Percentiles rank a stretch among this genome's conserved stretches.
Conservation (phyloP, 169 alveolate genomes). For the Plasmodium vinckei region DNA sequence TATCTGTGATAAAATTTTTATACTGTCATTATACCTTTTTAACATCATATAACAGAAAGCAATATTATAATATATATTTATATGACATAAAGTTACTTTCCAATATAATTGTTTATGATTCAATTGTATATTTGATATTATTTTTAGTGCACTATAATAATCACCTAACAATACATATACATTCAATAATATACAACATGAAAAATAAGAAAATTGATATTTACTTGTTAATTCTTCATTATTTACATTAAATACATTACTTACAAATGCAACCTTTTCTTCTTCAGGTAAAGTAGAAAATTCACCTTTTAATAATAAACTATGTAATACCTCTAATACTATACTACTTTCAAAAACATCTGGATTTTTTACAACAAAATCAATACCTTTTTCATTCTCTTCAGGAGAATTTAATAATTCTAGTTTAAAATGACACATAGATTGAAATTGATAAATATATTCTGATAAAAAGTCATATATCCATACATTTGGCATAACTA, state of each 20-base stretch:
- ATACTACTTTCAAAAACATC: conserved; percentile 32
- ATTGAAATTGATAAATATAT: conserved; percentile 89
- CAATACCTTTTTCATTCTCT: conserved; percentile 74
- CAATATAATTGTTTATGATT: conserved; percentile 84
- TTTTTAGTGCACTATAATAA: conserved; percentile 84
- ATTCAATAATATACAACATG: conserved; percentile 67
- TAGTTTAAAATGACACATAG: conserved; percentile 80
- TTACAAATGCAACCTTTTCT: conserved; percentile 27
- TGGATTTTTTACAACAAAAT: conserved; percentile 48
- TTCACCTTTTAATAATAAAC: conserved; percentile 54
- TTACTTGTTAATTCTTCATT: conserved; percentile 49
- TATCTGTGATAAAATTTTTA: conserved; percentile 83
- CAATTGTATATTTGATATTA: conserved; percentile 81
- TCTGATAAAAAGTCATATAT: conserved; percentile 90
- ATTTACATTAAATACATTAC: conserved; percentile 21
- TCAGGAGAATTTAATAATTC: conserved; percentile 51
- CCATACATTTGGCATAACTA: conserved; percentile 89
- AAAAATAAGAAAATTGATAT: conserved; percentile 43
- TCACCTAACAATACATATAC: conserved; percentile 87
- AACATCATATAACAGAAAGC: conserved; percentile 90
- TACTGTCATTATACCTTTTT: conserved; percentile 88
- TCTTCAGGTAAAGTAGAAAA: conserved; percentile 31
- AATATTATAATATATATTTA: conserved; percentile 83
- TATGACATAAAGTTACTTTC: conserved; percentile 89
- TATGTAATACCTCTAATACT: conserved; percentile 63